Evolutionary conservation across 306 rosid species (phyloP).

Genomic region (Sphenostylis stenocarpa): DNA sequence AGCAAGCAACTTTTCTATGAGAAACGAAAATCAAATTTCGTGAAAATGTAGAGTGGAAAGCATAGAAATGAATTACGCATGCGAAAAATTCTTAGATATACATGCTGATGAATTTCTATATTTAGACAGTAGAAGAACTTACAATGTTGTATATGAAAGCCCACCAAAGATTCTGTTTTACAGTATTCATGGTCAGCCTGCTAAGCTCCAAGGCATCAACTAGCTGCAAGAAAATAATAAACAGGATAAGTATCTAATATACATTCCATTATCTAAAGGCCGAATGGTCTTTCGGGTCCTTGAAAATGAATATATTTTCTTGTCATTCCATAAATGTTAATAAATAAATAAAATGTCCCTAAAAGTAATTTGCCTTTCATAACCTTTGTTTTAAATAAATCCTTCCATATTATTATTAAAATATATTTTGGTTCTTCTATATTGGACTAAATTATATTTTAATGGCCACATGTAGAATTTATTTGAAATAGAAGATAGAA

Average conservation of each 20-base stretch:
- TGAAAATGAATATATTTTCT: no score
- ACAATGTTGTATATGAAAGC: slow-evolving; percentile 91
- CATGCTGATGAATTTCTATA: slow-evolving; percentile 20
- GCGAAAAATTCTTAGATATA: slow-evolving; percentile 20
- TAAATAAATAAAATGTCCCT: no score
- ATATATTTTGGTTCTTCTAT: no score
- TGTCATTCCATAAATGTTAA: no score
- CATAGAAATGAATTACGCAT: not conserved
- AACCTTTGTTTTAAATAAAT: no score
- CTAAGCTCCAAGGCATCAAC: slow-evolving; percentile 98
- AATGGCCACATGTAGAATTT: no score
- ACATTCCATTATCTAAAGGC: not conserved
- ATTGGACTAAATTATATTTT: no score
- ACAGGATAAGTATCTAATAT: slow-evolving; percentile 27
- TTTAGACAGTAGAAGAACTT: slow-evolving; percentile 49
- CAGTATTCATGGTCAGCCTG: slow-evolving; percentile 87
- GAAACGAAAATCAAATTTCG: not conserved
- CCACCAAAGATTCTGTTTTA: slow-evolving; percentile 98
- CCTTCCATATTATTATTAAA: no score
- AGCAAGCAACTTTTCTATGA: not conserved
- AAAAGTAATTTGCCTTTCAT: no score
- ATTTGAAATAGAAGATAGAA: no score
- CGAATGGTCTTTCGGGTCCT: no score
- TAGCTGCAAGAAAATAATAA: slow-evolving; percentile 56
- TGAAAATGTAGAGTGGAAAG: not conserved